phyloP scores from a whole-genome alignment of 441 rosid species.

The Hypseocharis bilobata region DNA sequence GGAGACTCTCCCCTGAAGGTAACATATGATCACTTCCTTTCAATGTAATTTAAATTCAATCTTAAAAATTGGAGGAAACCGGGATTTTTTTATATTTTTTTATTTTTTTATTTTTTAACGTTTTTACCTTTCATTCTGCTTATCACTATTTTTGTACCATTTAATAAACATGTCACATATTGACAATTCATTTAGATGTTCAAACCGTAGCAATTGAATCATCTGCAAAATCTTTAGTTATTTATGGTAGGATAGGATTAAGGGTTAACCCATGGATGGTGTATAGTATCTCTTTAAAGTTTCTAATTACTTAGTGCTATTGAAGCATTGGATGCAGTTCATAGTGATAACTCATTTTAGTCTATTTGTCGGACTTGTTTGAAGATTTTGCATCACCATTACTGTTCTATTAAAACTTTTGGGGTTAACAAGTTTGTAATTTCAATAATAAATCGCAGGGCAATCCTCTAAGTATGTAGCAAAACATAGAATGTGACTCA shows the following conservation, averaged over 20 bases:
- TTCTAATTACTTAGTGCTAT: background rate
- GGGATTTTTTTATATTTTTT: too few relatives aligned
- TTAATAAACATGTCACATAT: background rate
- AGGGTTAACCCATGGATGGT: background rate
- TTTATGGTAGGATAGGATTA: background rate
- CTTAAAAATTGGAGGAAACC: too few relatives aligned
- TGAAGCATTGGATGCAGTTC: background rate
- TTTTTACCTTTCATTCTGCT: too few relatives aligned
- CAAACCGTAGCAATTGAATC: background rate
- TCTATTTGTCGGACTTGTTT: too few relatives aligned
- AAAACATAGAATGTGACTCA: too few relatives aligned
- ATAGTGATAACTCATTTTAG: background rate
- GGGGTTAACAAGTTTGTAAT: too few relatives aligned
- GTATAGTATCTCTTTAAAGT: background rate
- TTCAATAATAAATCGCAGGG: too few relatives aligned
- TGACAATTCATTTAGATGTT: background rate
- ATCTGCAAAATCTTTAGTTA: background rate
- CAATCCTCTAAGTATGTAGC: too few relatives aligned
- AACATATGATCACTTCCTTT: background rate
- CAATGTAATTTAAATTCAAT: too few relatives aligned
- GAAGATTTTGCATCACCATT: too few relatives aligned
- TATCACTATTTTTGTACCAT: background rate
- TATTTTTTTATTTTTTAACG: too few relatives aligned
- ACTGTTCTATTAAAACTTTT: too few relatives aligned
- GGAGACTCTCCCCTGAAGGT: constrained; percentile 30